Percentiles rank a stretch among this genome's conserved stretches.
Conservation (phyloP, 495 filamentous ascomycete genomes). For the Podospora pseudopauciseta region DNA sequence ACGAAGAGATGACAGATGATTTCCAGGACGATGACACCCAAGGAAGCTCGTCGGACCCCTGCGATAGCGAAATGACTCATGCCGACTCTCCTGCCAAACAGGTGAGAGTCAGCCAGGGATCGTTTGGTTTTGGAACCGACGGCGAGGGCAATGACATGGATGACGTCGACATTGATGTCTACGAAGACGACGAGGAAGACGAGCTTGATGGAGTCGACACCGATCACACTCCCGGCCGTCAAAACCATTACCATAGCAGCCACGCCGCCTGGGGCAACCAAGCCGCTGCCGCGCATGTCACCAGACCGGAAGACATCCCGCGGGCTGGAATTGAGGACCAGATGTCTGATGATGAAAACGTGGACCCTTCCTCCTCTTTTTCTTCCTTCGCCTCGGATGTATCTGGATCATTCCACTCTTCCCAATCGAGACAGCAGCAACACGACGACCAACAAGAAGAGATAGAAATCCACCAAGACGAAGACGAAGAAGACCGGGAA, state of each 20-base stretch:
- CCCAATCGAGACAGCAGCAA: not conserved
- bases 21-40: constrained; percentile 21
- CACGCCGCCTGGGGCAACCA: constrained; percentile 6
- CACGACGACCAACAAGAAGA: not conserved
- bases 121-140: constrained; percentile 9
- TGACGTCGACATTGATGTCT: constrained; percentile 26
- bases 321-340: constrained; percentile 45
- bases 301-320: constrained; percentile 40
- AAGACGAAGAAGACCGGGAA: constrained; percentile 11
- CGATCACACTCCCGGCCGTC: constrained; percentile 11
- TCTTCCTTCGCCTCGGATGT: not conserved
- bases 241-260: constrained; percentile 5
- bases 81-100: constrained; percentile 8
- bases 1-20: constrained; percentile 23
- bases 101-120: not conserved
- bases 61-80: constrained; percentile 26
- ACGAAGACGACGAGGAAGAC: constrained; percentile 37
- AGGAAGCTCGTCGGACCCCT: constrained; percentile 32
- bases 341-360: constrained; percentile 42
- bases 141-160: constrained; percentile 13
- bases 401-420: not conserved
- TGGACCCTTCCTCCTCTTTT: constrained; percentile 30
- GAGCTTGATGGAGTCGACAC: constrained; percentile 34
- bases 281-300: not conserved
- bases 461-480: constrained; percentile 2